Conservation (phyloP, 176 grass and related monocot species). For the Poa annua region DNA sequence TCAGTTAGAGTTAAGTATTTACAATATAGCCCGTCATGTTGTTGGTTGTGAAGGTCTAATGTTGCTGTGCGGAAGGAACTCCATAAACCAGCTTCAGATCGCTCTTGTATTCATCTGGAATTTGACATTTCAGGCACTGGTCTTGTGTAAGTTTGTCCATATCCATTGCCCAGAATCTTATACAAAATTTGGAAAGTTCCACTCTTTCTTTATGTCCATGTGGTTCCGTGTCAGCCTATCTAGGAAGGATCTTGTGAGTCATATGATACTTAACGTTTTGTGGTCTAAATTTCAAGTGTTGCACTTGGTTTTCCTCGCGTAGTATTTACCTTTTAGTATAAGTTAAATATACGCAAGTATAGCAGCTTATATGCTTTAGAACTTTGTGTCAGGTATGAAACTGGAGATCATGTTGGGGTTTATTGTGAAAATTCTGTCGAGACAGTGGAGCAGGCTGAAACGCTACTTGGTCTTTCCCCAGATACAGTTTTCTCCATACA, state of each 20-base stretch:
- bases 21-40: constrained; percentile 22
- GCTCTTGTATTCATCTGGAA: constrained; percentile 93
- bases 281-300: neutral
- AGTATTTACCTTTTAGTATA: neutral
- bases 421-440: constrained; percentile 76
- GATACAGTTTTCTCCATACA: constrained; percentile 86
- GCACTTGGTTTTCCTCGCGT: neutral
- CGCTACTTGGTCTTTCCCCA: constrained; percentile 58
- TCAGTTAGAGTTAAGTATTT: constrained; percentile 34
- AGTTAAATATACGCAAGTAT: neutral
- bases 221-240: neutral
- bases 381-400: constrained; percentile 73
- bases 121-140: constrained; percentile 82
- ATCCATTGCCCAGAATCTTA: neutral
- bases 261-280: neutral
- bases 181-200: neutral
- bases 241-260: neutral
- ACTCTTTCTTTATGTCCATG: neutral
- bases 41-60: constrained; percentile 61
- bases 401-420: constrained; percentile 90
- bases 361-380: constrained; percentile 18
- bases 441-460: constrained; percentile 70
- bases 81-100: constrained; percentile 78
- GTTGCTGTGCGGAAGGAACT: constrained; percentile 86
- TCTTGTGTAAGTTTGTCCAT: constrained; percentile 66